A percentile compares a stretch with the other conserved stretches of the same genome.
Conservation (phyloP, 306 rosid genomes). For the Nissolia schottii region DNA sequence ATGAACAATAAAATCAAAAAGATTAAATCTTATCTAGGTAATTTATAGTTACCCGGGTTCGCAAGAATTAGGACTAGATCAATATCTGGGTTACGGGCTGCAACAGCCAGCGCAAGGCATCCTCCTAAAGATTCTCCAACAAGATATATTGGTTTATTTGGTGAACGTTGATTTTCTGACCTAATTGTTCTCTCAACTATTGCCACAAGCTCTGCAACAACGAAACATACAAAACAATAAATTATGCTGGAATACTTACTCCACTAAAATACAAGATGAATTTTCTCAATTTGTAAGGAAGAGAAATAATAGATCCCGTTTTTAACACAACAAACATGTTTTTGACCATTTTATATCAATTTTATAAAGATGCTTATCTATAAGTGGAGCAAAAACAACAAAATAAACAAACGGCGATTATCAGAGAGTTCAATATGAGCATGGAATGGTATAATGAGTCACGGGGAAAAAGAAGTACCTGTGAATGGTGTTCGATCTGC, state of each 20-base stretch:
- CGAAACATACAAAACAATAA: conserved; percentile 2
- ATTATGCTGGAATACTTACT: neutral
- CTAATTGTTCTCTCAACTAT: conserved; percentile 59
- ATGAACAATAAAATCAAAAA: neutral
- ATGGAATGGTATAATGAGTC: neutral
- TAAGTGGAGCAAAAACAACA: conserved; percentile 7
- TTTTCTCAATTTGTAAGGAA: neutral
- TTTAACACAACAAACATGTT: neutral
- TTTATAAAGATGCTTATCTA: neutral
- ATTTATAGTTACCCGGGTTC: conserved; percentile 61
- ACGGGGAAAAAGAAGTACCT: conserved; percentile 36
- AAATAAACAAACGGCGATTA: neutral
- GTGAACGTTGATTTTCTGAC: conserved; percentile 49
- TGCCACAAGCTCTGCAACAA: conserved; percentile 61
- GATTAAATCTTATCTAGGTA: neutral
- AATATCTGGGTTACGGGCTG: conserved; percentile 68
- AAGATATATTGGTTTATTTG: conserved; percentile 78
- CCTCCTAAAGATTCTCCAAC: conserved; percentile 87
- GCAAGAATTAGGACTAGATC: conserved; percentile 83
- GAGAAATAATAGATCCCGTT: neutral
- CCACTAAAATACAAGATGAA: neutral
- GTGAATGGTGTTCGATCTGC: conserved; percentile 68
- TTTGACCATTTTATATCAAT: neutral
- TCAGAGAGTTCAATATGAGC: neutral
- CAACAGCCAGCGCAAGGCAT: conserved; percentile 81